Evolutionary conservation across 768 basidiomycete genomes (phyloP).

Genomic region (Podaxis pistillaris): DNA sequence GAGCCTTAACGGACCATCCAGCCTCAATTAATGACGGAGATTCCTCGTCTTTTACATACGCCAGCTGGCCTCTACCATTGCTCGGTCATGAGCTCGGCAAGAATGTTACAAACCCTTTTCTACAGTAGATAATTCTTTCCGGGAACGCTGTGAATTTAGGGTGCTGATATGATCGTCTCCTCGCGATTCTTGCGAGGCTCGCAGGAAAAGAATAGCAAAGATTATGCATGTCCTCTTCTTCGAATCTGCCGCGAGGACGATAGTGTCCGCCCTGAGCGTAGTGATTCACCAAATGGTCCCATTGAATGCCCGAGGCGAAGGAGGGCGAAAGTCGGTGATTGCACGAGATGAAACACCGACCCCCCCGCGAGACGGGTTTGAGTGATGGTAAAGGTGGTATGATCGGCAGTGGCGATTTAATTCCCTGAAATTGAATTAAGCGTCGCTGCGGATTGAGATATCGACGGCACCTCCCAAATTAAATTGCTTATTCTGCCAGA

Average conservation of each 20-base stretch:
- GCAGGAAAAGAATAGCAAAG: not conserved
- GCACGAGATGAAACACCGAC: constrained; percentile 3
- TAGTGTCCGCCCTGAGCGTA: not conserved
- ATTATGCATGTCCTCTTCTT: not conserved
- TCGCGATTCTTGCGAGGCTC: not conserved
- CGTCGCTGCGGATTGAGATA: not conserved
- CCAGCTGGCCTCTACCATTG: not conserved
- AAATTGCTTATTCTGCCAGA: not conserved
- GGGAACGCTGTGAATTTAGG: not conserved
- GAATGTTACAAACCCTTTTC: not conserved
- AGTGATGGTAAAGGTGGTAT: not conserved
- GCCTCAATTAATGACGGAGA: not conserved
- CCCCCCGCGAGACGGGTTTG: not conserved
- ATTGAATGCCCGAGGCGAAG: constrained; percentile 3
- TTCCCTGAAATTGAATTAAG: not conserved
- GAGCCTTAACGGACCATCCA: not conserved
- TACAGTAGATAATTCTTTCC: not conserved
- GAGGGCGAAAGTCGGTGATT: constrained; percentile 1
- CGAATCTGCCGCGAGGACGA: not conserved
- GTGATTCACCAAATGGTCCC: constrained; percentile 5
- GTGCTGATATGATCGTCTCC: not conserved
- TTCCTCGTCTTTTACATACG: not conserved
- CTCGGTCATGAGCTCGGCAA: not conserved
- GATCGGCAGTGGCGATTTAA: not conserved
- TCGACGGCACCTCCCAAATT: not conserved